Base-by-base conservation (phyloP, 371 early-diverging fungal species). In the Mucor lusitanicus region DNA sequence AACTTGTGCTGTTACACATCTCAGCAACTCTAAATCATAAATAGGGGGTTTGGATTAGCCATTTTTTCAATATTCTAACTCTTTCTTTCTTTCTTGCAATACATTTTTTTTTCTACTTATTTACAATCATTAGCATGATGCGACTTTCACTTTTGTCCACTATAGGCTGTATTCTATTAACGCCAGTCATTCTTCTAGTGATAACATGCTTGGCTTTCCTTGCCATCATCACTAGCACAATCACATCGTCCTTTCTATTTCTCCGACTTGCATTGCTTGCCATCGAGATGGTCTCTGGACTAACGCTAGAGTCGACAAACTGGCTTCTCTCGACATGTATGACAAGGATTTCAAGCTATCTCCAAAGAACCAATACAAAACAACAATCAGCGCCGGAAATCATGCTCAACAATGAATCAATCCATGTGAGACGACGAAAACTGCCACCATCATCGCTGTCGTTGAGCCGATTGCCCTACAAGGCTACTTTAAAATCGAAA, bases 181-280 rank as follows among this genome's bases (percentile, higher is more conserved):
- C 74, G 11, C 74, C 74, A 13, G 55, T 70, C 44, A 63, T 73
- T 23, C 19, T 73, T 28, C 11, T 61, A 12, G 58, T 61, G n/a
- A 55, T 73, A 28, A 46, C 39, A 3, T 59, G 37, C 33, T 42
- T 73, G 21, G 62, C 64, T 15, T 39, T 55, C 5, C 33, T 73
- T 17, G 74, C 74, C 6, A 54, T 73, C 1, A 61, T 73, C 25
- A 70, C 74, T 17, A 73, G 70, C 25, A 73, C 74, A 13, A 50
- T 73, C n/a, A 73, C 74, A 57, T 73, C 74, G 19, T 73, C 74
- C 1, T 73, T 73, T 35, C 35, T 73, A 27, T 67, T 73, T 56
- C 64, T 73, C 56, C 59, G 74, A 63, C 61, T 73, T 6, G 44
- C 70, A 32, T 54, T 73, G 28, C 39, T 73, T 9, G 56, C 70